Conservation (phyloP, 805 yeast species). For the Monosporozyma unispora region DNA sequence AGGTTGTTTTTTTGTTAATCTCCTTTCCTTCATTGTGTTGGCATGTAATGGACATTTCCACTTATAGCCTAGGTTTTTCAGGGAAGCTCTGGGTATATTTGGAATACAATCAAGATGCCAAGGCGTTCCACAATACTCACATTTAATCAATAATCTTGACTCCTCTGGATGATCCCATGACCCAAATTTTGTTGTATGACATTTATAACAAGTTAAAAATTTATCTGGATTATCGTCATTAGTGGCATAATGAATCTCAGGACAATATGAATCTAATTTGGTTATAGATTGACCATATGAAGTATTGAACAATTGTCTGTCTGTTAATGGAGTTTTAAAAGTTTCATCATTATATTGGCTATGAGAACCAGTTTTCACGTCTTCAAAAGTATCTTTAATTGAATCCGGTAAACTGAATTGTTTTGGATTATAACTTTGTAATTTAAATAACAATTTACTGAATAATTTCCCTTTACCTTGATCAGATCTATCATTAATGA, state of each 20-base stretch:
- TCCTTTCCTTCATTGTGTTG: constrained; percentile 20
- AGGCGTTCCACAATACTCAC: constrained; percentile 73
- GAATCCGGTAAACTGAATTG: constrained; percentile 60
- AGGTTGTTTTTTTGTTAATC: constrained; percentile 45
- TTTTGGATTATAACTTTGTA: constrained; percentile 53
- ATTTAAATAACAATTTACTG: constrained; percentile 48
- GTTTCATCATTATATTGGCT: constrained; percentile 67
- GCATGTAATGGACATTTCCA: constrained; percentile 93
- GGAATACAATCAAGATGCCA: constrained; percentile 86
- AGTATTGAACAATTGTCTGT: constrained; percentile 40
- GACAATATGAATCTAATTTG: constrained; percentile 35
- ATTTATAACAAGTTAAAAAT: constrained; percentile 63
- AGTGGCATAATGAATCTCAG: constrained; percentile 38
- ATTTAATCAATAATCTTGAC: constrained; percentile 50
- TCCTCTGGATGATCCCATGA: constrained; percentile 33
- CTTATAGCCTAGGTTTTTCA: constrained; percentile 64
- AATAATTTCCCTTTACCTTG: constrained; percentile 31
- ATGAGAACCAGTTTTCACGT: constrained; percentile 53
- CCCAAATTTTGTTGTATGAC: constrained; percentile 60
- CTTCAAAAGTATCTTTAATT: constrained; percentile 62
- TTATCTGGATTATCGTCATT: constrained; percentile 47
- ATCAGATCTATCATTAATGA: constrained; percentile 5
- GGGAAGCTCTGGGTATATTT: constrained; percentile 60
- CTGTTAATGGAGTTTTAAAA: constrained; percentile 35
- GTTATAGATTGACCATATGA: constrained; percentile 30